phyloP scores from a whole-genome alignment of 2,329 filamentous ascomycete species.

The Fonsecaea pugnacius region DNA sequence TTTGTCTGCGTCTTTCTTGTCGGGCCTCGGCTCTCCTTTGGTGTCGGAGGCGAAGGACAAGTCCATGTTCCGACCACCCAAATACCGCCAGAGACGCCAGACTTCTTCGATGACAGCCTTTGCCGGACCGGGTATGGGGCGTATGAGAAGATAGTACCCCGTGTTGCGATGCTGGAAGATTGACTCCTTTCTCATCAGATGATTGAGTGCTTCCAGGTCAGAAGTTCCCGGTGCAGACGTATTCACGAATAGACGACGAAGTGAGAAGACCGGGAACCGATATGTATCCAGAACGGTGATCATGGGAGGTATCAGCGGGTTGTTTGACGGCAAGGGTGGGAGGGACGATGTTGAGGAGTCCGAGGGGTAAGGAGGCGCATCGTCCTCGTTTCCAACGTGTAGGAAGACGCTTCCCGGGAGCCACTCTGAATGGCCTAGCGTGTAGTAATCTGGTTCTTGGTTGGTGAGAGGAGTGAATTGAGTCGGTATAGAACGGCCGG shows the following conservation, averaged over 20 bases:
- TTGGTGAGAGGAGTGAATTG: not conserved
- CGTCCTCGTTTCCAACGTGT: slow-evolving; percentile 19
- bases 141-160: slow-evolving; percentile 28
- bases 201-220: slow-evolving; percentile 11
- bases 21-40: not conserved
- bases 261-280: slow-evolving; percentile 33
- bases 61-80: slow-evolving; percentile 29
- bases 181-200: not conserved
- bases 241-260: slow-evolving; percentile 24
- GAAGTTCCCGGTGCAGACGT: not conserved
- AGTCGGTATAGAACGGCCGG: not conserved
- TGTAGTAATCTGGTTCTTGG: slow-evolving; percentile 3
- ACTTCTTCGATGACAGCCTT: slow-evolving; percentile 29
- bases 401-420: slow-evolving; percentile 28
- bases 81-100: slow-evolving; percentile 36
- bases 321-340: slow-evolving; percentile 14
- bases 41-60: not conserved
- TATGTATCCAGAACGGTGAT: slow-evolving; percentile 22
- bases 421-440: slow-evolving; percentile 19
- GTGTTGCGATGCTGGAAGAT: slow-evolving; percentile 1
- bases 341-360: not conserved
- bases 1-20: not conserved
- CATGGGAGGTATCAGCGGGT: slow-evolving; percentile 33
- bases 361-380: not conserved
- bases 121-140: slow-evolving; percentile 19